Base-by-base conservation (phyloP, 176 grass and related monocot species). In the Phyllostachys edulis region DNA sequence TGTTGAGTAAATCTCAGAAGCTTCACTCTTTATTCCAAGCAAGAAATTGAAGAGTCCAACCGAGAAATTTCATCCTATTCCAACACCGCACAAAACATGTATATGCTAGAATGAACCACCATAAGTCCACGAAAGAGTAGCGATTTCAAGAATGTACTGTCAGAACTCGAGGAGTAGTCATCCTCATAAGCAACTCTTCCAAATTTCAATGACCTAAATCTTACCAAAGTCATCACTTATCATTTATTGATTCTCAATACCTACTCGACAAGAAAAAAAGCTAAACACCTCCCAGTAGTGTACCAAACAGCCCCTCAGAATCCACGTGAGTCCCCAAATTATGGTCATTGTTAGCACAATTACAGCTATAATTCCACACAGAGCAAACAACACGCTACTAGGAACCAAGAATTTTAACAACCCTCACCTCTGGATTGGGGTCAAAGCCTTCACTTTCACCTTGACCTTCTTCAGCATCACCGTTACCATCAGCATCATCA, bases 401-500 rank as follows among this genome's bases (percentile, higher is more conserved):
- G 27, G 21, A 65, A 16, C 6, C 20, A 20, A 39, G 20, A 87
- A 14, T 15, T 78, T 8, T 0, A 16, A 68, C 11, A 40, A 16
- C 10, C 37, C 81, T 85, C 57, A 88, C 90, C 86, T 91, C 86
- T 40, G 51, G 67, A 57, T 91, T 78, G n/a, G 78, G 81, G 9
- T 88, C 85, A 6, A 85, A 44, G 46, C 85, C 81, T 76, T 91
- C 81, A 5, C 89, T 84, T 64, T 91, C 89, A 5, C 85, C 84
- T 39, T 90, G 88, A 1, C 88, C 88, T 86, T 86, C 88, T 71
- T 90, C 78, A 10, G 84, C 76, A 47, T 81, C 84, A 42, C 79
- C 85, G 63, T 83, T 59, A 18, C 38, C 76, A 4, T 20, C 21
- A 6, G 84, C 75, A 42, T 65, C 73, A 0, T 34, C 69, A 1